Percentiles rank a stretch among this genome's conserved stretches.
Evolutionary conservation across 371 early-diverging fungal species (phyloP).

Genomic region (Mucor sp.): DNA sequence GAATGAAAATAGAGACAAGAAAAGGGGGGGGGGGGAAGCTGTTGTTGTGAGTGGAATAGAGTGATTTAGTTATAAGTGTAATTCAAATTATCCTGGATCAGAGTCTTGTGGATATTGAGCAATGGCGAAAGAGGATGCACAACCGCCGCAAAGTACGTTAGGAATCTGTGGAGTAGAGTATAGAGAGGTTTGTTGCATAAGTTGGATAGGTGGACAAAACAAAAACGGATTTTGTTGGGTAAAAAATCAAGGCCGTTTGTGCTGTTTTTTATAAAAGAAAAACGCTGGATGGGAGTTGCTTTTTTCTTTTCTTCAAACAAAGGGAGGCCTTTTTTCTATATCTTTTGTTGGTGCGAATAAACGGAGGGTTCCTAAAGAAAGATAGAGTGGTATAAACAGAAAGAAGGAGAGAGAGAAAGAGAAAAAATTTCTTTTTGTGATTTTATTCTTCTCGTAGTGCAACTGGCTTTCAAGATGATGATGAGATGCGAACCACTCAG

Average conservation of each 20-base stretch:
- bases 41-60: background rate
- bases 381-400: background rate
- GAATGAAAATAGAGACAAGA: background rate
- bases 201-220: conserved; percentile 7
- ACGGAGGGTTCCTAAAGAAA: background rate
- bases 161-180: conserved; percentile 18
- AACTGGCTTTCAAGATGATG: background rate
- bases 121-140: conserved; percentile 20
- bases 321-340: background rate
- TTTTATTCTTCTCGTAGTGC: background rate
- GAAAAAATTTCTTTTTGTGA: background rate
- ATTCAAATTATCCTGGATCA: conserved; percentile 24
- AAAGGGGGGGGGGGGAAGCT: background rate
- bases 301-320: background rate
- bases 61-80: background rate
- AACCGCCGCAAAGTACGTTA: conserved; percentile 31
- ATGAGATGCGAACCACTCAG: background rate
- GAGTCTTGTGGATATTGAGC: conserved; percentile 29
- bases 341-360: background rate
- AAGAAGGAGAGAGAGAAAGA: background rate
- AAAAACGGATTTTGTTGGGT: background rate
- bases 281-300: background rate
- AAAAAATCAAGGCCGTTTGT: background rate
- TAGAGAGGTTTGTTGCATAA: conserved; percentile 19
- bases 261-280: background rate